Evolutionary conservation across 169 alveolate genomes (phyloP).

Genomic region (Eimeria praecox): DNA sequence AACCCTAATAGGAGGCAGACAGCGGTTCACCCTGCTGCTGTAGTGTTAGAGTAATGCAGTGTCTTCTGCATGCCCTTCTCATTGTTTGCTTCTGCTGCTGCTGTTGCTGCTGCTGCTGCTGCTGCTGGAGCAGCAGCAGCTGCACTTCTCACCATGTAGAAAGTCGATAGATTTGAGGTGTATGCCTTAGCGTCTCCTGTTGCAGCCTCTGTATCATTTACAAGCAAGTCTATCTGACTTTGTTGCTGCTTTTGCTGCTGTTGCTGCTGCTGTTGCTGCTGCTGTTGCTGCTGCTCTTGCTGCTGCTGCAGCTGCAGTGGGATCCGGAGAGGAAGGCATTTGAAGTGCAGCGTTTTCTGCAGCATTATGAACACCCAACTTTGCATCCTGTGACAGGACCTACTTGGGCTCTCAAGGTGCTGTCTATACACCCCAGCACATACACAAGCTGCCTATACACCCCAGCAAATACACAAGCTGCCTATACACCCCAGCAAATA

Average conservation of each 20-base stretch:
- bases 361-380: conserved; percentile 75
- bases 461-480: neutral
- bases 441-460: neutral
- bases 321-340: conserved; percentile 41
- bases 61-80: neutral
- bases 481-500: neutral
- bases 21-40: neutral
- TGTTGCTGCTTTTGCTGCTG: conserved; percentile 2
- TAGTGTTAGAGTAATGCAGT: neutral
- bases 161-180: too few species aligned
- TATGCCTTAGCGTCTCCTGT: conserved; percentile 87
- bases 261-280: conserved; percentile 22
- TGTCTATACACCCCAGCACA: neutral
- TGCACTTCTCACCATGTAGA: too few species aligned
- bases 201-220: conserved; percentile 79
- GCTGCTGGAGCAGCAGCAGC: neutral
- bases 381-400: conserved; percentile 77
- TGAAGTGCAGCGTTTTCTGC: conserved; percentile 77
- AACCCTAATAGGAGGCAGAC: neutral
- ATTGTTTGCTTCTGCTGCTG: conserved; percentile 6
- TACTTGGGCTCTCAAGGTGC: conserved; percentile 65
- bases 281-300: conserved; percentile 18
- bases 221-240: neutral
- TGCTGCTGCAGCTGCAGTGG: conserved; percentile 39
- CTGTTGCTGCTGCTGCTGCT: neutral